phyloP scores from a whole-genome alignment of 176 grass and related monocot species.

The Carex myosuroides region DNA sequence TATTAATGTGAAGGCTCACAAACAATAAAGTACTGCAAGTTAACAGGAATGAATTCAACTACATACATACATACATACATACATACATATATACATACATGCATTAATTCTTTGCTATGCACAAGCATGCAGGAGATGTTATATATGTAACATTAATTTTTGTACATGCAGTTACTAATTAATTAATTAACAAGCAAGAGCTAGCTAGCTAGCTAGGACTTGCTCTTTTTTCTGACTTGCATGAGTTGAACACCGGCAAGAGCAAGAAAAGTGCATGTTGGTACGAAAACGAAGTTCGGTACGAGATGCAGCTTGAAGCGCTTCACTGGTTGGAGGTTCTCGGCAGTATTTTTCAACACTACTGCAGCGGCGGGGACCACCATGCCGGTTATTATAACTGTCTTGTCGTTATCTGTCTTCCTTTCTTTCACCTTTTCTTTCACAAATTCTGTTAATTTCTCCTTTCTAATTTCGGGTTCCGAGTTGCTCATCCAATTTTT shows the following conservation, averaged over 20 bases:
- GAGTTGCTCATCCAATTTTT: too few species aligned
- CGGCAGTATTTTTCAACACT: constrained; percentile 28
- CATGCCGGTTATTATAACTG: constrained; percentile 35
- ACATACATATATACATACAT: background rate
- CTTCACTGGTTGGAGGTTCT: constrained; percentile 45
- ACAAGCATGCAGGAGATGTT: background rate
- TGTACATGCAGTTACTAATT: background rate
- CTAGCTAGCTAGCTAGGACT: too few species aligned
- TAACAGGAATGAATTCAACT: background rate
- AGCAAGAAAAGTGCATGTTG: constrained; percentile 29
- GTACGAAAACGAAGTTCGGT: constrained; percentile 64
- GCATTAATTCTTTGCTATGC: background rate
- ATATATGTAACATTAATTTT: background rate
- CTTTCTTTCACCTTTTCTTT: fast-evolving
- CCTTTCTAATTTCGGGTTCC: background rate
- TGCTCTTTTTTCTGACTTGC: constrained; percentile 28
- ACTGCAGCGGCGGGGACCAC: constrained; percentile 25
- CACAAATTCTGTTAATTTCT: background rate
- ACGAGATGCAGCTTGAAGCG: constrained; percentile 49
- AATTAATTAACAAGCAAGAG: too few species aligned
- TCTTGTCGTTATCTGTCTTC: background rate
- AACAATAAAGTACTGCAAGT: background rate
- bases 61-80: background rate
- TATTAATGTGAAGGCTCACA: background rate
- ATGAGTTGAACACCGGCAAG: constrained; percentile 25